A percentile compares a stretch with the other conserved stretches of the same genome.
Evolutionary conservation across 371 early-diverging fungal genomes (phyloP).

Genomic region (Mucor indicus): DNA sequence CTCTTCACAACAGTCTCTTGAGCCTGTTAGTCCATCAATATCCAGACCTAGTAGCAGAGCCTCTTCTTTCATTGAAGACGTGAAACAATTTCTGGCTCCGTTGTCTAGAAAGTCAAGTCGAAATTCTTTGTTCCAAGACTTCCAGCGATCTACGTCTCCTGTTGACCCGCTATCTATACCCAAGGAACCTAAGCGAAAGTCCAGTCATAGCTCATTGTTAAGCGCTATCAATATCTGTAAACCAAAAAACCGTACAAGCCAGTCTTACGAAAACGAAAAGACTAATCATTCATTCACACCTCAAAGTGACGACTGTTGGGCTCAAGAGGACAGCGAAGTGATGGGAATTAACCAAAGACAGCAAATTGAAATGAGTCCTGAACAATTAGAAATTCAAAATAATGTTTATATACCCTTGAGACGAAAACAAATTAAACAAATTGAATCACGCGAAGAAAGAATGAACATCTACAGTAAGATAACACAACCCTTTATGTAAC

Average conservation of each 20-base stretch:
- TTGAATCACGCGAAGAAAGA: constrained; percentile 20
- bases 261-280: constrained; percentile 8
- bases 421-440: constrained; percentile 19
- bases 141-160: background rate
- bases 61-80: constrained; percentile 24
- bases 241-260: constrained; percentile 5
- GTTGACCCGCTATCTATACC: no score
- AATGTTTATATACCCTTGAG: constrained; percentile 8
- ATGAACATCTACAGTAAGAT: constrained; percentile 18
- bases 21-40: constrained; percentile 6
- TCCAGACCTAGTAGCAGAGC: constrained; percentile 20
- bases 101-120: constrained; percentile 21
- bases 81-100: constrained; percentile 21
- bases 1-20: background rate
- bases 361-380: no score
- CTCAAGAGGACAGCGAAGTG: constrained; percentile 2
- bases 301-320: background rate
- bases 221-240: constrained; percentile 20
- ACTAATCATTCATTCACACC: background rate
- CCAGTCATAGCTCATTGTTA: constrained; percentile 17
- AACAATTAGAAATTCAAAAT: background rate
- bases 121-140: constrained; percentile 17
- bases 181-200: constrained; percentile 4
- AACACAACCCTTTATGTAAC: background rate
- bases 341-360: constrained; percentile 1